These are phyloP conservation scores for Podospora tetraspora DNA, from an alignment of 495 filamentous ascomycete genomes.

Conservation along the genomic window DNA sequence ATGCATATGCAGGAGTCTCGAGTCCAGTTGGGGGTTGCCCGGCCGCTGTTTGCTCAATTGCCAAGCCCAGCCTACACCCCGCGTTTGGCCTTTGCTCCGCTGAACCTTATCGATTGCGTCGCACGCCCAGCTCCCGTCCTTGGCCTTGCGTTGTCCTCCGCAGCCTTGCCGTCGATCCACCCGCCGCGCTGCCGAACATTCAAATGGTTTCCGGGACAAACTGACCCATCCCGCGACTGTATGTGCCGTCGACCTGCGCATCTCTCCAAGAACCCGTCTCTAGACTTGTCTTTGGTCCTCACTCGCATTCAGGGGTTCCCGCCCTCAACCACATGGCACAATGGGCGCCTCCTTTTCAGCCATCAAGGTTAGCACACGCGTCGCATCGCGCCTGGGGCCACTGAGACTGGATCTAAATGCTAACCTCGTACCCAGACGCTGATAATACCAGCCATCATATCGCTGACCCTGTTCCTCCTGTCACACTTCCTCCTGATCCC, in stretches of 20 bases:
- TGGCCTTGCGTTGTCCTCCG: slow-evolving; percentile 6
- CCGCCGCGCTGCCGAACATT: background rate
- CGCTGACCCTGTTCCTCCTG: slow-evolving; percentile 67
- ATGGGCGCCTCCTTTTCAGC: slow-evolving; percentile 40
- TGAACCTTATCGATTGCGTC: background rate
- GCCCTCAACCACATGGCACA: background rate
- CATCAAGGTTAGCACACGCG: slow-evolving; percentile 38
- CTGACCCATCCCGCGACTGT: background rate
- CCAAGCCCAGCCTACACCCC: background rate
- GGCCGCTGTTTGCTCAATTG: background rate
- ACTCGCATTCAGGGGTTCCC: background rate
- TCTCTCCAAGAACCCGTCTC: background rate
- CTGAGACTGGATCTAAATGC: background rate
- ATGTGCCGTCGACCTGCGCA: background rate
- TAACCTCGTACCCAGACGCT: slow-evolving; percentile 53
- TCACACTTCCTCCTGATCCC: slow-evolving; percentile 67
- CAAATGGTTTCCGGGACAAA: background rate
- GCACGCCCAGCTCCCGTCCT: background rate
- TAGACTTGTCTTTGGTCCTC: background rate
- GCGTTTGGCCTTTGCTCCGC: background rate
- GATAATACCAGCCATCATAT: slow-evolving; percentile 70
- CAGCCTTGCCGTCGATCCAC: slow-evolving; percentile 7
- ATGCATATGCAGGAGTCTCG: background rate
- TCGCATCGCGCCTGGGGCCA: background rate
- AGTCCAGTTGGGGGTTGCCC: background rate